Evolutionary conservation across 106 monocot species (phyloP), one percentile per base, ranked within the genome.

Genomic region (Iris macrosiphon): DNA sequence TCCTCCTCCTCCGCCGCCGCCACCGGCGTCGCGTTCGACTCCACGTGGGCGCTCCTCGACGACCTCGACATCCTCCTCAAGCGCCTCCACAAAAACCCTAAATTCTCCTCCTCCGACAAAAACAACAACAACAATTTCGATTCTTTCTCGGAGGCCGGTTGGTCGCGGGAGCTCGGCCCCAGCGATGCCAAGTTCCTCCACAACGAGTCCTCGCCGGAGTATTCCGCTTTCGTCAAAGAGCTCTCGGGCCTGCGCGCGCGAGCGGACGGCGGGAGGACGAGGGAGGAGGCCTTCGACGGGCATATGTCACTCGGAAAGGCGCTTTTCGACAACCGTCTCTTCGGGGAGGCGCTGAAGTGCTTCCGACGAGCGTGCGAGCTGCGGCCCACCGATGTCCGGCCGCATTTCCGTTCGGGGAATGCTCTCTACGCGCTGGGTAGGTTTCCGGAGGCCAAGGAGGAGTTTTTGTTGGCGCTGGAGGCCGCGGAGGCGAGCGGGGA

Each of bases 201-300:
- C 82, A 72, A 90, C 33, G 83, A 96, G 69, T 49, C 79, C 29
- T 52, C 74, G 41, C 46, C 59, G 16, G 90, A 89, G 20, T 86
- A 86, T 54, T 48, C 66, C 25, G 12, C 35, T 31, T 96, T 96
- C 49, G 50, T 71, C 19, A 82, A 76, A 72, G 96, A 96, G 58
- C 55, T 96, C 6, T 48, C 59, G 1, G 77, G 59, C 1, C 63
- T 96, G 27, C 70, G 86, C 24, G 63, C 48, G n/a, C 67, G 86
- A 25, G 96, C 85, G 2, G 96, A 96, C 52, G 70, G 44, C 6
- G 55, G 61, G 2, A 62, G 71, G 21, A 27, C 48, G 3, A 68
- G 79, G 9, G 96, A 96, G 38, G 96, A 96, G 77, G 90, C 90
- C 1, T 86, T 96, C 40, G 96, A 96, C 40, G 80, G 80, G 6